These are phyloP conservation scores for Saxophila tyrrhenica DNA, from an alignment of 495 filamentous ascomycete species.

Conservation along the genomic window DNA sequence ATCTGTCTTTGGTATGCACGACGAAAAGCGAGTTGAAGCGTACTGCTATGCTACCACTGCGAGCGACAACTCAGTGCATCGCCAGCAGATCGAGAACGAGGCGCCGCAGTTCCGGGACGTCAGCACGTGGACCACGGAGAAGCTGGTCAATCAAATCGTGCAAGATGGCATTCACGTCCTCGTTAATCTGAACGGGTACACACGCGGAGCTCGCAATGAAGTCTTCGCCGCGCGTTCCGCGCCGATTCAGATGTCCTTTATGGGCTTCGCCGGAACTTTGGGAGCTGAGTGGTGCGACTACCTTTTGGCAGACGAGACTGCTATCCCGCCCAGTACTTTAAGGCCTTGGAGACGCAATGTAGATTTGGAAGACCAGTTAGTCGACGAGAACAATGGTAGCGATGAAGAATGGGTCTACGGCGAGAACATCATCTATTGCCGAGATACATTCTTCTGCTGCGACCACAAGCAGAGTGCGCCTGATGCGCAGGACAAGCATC, in stretches of 20 bases:
- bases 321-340: conserved; percentile 72
- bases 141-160: conserved; percentile 79
- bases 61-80: conserved; percentile 83
- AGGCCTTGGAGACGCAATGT: conserved; percentile 66
- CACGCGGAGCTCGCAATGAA: conserved; percentile 91
- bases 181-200: conserved; percentile 96
- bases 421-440: conserved; percentile 89
- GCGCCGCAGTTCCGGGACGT: conserved; percentile 87
- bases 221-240: conserved; percentile 91
- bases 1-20: conserved; percentile 90
- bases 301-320: conserved; percentile 78
- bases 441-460: conserved; percentile 98
- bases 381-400: conserved; percentile 56
- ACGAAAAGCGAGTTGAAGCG: conserved; percentile 60
- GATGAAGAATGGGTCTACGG: conserved; percentile 83
- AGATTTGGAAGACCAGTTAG: conserved; percentile 56
- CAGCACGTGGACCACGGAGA: conserved; percentile 74
- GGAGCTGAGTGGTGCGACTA: conserved; percentile 99
- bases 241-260: conserved; percentile 98
- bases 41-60: conserved; percentile 96
- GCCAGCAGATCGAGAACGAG: conserved; percentile 88
- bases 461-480: conserved; percentile 92
- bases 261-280: conserved; percentile 95
- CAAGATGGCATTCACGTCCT: conserved; percentile 92
- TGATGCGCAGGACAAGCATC: conserved; percentile 48